Evolutionary conservation across 768 basidiomycete species (phyloP).

Genomic region (Lentinula sp.): DNA sequence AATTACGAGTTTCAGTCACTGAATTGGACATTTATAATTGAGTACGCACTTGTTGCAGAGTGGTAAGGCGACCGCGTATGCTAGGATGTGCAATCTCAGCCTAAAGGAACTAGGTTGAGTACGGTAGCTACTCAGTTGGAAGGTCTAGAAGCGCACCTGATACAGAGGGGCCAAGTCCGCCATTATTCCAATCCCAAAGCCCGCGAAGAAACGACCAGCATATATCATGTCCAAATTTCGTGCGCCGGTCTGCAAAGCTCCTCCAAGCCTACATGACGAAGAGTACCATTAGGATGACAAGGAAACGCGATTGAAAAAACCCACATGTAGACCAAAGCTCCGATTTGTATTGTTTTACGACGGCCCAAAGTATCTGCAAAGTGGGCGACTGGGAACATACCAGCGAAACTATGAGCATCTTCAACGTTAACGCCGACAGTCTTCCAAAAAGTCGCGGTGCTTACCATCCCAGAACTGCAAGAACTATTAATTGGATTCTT

Average conservation of each 20-base stretch:
- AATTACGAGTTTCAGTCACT: too few relatives aligned
- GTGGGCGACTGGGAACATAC: slow-evolving; percentile 38
- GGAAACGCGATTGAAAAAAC: slow-evolving; percentile 3
- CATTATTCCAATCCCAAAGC: slow-evolving; percentile 40
- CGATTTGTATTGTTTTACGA: slow-evolving; percentile 32
- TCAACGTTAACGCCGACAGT: background rate
- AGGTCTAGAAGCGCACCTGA: slow-evolving; percentile 25
- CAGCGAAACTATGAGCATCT: slow-evolving; percentile 27
- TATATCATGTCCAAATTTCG: slow-evolving; percentile 42
- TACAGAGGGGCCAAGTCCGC: slow-evolving; percentile 47
- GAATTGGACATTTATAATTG: background rate
- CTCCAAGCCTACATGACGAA: slow-evolving; percentile 27
- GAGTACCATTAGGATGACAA: background rate
- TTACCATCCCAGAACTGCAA: slow-evolving; percentile 32
- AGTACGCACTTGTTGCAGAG: slow-evolving; percentile 36
- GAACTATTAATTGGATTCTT: background rate
- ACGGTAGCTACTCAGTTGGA: background rate
- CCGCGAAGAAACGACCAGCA: slow-evolving; percentile 45
- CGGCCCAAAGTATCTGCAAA: slow-evolving; percentile 31
- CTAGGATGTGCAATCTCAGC: slow-evolving; percentile 54
- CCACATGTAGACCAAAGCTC: slow-evolving; percentile 33
- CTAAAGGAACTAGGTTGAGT: slow-evolving; percentile 8
- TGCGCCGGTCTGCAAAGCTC: slow-evolving; percentile 40
- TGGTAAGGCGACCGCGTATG: slow-evolving; percentile 49
- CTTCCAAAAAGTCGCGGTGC: background rate